Conservation (phyloP, 2,329 filamentous ascomycete species). For the Colletotrichum trifolii region DNA sequence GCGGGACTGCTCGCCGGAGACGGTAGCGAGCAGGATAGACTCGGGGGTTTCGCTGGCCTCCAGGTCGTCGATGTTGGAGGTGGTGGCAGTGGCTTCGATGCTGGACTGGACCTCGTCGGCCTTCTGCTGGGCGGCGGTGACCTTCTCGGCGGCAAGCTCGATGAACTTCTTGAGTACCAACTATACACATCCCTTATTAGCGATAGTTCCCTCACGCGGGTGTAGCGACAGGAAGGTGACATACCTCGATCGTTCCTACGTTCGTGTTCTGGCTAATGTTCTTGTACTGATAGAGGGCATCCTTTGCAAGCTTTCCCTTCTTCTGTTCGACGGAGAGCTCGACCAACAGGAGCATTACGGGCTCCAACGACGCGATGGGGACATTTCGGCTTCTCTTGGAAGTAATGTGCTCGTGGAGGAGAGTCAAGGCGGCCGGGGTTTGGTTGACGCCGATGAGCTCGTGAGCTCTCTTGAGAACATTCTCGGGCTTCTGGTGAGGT, state of each 20-base stretch:
- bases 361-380: constrained; percentile 94
- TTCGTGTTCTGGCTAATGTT: constrained; percentile 99
- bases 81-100: constrained; percentile 79
- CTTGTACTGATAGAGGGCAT: constrained; percentile 99
- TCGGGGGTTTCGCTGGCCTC: constrained; percentile 98
- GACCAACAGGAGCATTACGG: constrained; percentile 97
- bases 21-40: constrained; percentile 96
- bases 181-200: constrained; percentile 51
- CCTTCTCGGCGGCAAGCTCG: constrained; percentile 94
- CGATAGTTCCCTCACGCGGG: constrained; percentile 3
- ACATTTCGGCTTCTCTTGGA: constrained; percentile 98
- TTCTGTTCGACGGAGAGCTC: constrained; percentile 96
- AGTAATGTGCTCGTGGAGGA: constrained; percentile 99
- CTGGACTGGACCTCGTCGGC: constrained; percentile 93
- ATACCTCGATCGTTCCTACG: constrained; percentile 94
- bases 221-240: neutral
- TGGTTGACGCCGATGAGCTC: constrained; percentile 99
- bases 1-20: constrained; percentile 96
- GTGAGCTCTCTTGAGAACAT: constrained; percentile 97
- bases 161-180: constrained; percentile 98
- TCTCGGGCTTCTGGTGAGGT: constrained; percentile 97
- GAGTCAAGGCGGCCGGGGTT: constrained; percentile 87
- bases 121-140: constrained; percentile 94
- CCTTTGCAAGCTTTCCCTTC: constrained; percentile 98
- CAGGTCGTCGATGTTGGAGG: constrained; percentile 88